These are phyloP conservation scores for Vachellia pachyceras DNA, from an alignment of 306 rosid genomes.

Conservation along the genomic window DNA sequence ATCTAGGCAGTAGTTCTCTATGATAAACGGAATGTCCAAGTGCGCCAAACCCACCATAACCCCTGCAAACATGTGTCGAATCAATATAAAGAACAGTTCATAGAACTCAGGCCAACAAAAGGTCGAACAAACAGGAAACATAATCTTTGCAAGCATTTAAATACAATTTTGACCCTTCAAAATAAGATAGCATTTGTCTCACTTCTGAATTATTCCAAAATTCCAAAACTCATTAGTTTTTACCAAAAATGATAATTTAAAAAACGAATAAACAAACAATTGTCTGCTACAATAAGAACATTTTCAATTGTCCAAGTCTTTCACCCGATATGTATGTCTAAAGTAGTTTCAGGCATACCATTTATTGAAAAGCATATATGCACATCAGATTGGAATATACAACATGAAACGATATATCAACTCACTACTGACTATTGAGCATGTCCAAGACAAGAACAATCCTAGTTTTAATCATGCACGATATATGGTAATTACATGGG, in stretches of 20 bases:
- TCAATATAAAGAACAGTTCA: slow-evolving; percentile 40
- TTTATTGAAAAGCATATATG: not conserved
- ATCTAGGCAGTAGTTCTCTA: slow-evolving; percentile 78
- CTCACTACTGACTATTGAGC: not conserved
- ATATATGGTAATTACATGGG: not conserved
- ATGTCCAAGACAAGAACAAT: slow-evolving; percentile 2
- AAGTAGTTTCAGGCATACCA: not conserved
- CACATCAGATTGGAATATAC: not conserved
- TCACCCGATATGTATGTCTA: not conserved
- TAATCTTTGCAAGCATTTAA: slow-evolving; percentile 16
- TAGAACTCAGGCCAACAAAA: slow-evolving; percentile 41
- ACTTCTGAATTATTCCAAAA: not conserved
- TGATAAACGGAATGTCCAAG: slow-evolving; percentile 91
- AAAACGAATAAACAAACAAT: not conserved
- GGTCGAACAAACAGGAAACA: slow-evolving; percentile 14
- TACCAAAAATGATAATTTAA: not conserved
- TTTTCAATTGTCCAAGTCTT: not conserved
- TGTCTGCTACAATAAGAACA: not conserved
- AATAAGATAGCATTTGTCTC: not conserved
- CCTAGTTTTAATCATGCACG: not conserved
- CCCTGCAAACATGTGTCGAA: slow-evolving; percentile 84
- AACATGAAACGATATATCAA: not conserved
- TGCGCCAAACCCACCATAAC: slow-evolving; percentile 98
- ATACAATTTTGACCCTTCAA: slow-evolving; percentile 17
- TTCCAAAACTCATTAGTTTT: not conserved